Base-by-base conservation (phyloP, 2,329 filamentous ascomycete species). In the Elsinoe australis region DNA sequence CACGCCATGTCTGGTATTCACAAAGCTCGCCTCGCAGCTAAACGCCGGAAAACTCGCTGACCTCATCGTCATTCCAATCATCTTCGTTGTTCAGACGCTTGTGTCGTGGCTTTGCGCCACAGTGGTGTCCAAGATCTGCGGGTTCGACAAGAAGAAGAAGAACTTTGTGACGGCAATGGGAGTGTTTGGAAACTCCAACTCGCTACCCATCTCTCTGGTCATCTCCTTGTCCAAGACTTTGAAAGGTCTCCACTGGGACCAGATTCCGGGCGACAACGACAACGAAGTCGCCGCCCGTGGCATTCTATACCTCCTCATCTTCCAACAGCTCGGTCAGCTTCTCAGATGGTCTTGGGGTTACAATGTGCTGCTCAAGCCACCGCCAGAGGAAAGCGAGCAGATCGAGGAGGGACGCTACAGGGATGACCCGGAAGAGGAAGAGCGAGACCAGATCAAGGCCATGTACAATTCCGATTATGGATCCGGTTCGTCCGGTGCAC, bases 281-380 rank as follows among this genome's bases (percentile, higher is more conserved):
- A 85, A 94, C 51, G 87, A 96, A 65, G 92, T 98, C 15, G 89
- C 80, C 18, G 90, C 92, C 2, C 81, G 92, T 53, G 92, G 92
- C 51, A 96, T 98, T 52, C 71, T 98, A 1, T 98, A 98, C 61
- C 76, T 98, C 8, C 75, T 98, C 53, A 94, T 98, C 56, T 98
- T 98, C 69, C 92, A 98, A 68, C 92, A 98, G 64, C 78, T 98
- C 2, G 92, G 92, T 17, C 92, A 98, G 67, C 72, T 96, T 19
- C 82, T 98, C 15, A 80, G 92, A 51, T 98, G 92, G 92, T 95
- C 87, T 54, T 98, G 92, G 92, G 92, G 92, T 8, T 96, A 95
- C 65, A 88, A 95, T 59, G 82, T 96, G 29, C 73, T 98, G 14
- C 73, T 98, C n/a, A 89, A 89, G 14, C 87, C 90, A 14, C 84